phyloP scores from a whole-genome alignment of 2,329 filamentous ascomycete genomes.

The Cylindrodendrum hubeiense region DNA sequence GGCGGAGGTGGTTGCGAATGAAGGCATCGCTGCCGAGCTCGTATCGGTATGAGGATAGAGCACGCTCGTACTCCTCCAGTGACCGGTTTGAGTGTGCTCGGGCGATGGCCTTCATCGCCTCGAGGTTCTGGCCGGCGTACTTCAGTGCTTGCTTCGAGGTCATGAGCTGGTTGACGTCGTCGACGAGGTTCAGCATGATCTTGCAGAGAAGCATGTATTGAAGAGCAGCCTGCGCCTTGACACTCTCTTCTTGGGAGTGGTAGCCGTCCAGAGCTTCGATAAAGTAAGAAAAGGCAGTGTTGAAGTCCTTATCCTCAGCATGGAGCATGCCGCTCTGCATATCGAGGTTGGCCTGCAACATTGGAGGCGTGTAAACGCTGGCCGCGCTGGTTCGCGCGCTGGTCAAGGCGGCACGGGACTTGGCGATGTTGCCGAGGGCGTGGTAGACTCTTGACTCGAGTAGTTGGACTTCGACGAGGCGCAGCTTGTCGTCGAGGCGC shows the following conservation, averaged over 20 bases:
- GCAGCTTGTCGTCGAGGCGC: slow-evolving; percentile 97
- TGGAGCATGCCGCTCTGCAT: slow-evolving; percentile 99
- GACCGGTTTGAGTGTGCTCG: slow-evolving; percentile 95
- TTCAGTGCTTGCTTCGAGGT: slow-evolving; percentile 96
- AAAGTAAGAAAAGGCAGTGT: slow-evolving; percentile 98
- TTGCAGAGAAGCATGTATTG: slow-evolving; percentile 99
- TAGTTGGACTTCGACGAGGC: slow-evolving; percentile 96
- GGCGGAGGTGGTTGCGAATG: slow-evolving; percentile 95
- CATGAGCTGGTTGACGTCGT: slow-evolving; percentile 96
- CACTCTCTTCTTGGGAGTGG: slow-evolving; percentile 88
- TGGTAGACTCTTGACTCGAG: slow-evolving; percentile 98
- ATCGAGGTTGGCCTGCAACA: slow-evolving; percentile 94
- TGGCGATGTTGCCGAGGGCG: slow-evolving; percentile 94
- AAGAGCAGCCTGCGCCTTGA: slow-evolving; percentile 93
- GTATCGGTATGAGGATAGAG: slow-evolving; percentile 89
- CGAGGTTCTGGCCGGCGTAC: slow-evolving; percentile 94
- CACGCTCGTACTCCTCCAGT: slow-evolving; percentile 96
- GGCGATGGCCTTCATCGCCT: slow-evolving; percentile 99
- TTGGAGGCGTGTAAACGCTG: slow-evolving; percentile 95
- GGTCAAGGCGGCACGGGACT: slow-evolving; percentile 94
- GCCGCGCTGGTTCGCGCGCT: slow-evolving; percentile 95
- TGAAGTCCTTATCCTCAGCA: slow-evolving; percentile 98
- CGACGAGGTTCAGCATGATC: slow-evolving; percentile 97
- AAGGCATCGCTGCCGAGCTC: slow-evolving; percentile 96
- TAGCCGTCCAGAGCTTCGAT: slow-evolving; percentile 99